A percentile compares a stretch with the other conserved stretches of the same genome.
phyloP scores from a whole-genome alignment of 768 basidiomycete genomes.

The Rubroboletus satanas region DNA sequence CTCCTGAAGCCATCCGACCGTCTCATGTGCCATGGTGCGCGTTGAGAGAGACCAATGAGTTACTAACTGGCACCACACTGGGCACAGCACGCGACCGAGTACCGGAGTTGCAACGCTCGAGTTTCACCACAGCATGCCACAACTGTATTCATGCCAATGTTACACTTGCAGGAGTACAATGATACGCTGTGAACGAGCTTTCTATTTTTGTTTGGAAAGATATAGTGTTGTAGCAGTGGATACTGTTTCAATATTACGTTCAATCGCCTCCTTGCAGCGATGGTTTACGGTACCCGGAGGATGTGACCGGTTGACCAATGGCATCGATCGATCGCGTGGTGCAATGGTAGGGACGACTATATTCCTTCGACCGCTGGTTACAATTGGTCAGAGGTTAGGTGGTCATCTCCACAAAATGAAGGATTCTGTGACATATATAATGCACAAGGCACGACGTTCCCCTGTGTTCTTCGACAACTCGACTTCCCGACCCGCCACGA shows the following conservation, averaged over 20 bases:
- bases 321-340: background rate
- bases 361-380: background rate
- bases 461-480: constrained; percentile 1
- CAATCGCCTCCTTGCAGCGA: no score
- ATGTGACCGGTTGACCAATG: no score
- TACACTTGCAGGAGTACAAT: background rate
- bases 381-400: constrained; percentile 1
- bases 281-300: no score
- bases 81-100: background rate
- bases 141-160: background rate
- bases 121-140: background rate
- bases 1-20: constrained; percentile 14
- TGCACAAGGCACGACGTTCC: constrained; percentile 19
- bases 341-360: background rate
- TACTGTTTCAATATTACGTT: no score
- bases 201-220: no score
- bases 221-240: no score
- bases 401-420: constrained; percentile 27
- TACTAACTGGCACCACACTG: background rate
- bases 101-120: background rate
- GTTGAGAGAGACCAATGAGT: background rate
- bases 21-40: constrained; percentile 1
- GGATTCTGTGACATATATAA: constrained; percentile 27
- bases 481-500: constrained; percentile 2
- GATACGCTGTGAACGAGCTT: no score